Evolutionary conservation across 2,329 filamentous ascomycete genomes (phyloP), one percentile per base, ranked within the genome.

Genomic region (Arthroderma sp.): DNA sequence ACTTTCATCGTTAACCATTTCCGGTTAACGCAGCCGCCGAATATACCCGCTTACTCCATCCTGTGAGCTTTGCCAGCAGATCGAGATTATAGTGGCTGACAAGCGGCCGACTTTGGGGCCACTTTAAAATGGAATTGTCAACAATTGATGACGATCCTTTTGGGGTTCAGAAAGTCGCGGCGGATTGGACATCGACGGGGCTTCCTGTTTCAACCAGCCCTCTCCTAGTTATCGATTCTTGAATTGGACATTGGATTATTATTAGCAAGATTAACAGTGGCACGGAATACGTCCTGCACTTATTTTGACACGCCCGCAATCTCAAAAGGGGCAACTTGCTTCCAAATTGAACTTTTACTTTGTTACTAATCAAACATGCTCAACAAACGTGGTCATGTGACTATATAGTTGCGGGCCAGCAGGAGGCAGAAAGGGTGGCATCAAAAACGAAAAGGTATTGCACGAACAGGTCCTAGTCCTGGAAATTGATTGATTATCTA

Each of bases 1-100:
- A 3, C 9, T n/a, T 38, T n/a, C 35, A 38, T 38, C 35, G 9
- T 11, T 38, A n/a, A 13, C 35, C 35, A 2, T n/a, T 4, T 38
- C 35, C 11, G 9, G 35, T 13, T 49, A 49, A 49, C 13, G 21
- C 23, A 49, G 43, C 21, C 43, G 43, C 43, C 43, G 43, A 49
- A 49, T 49, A 49, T 49, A 49, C 43, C 43, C 43, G 43, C 43
- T n/a, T 11, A 15, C 43, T 49, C 43, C 43, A 31, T 49, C 43
- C 4, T 38, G 21, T n/a, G 43, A 25, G n/a, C 43, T 28, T 13
- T 47, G n/a, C n/a, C 21, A 17, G n/a, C 23, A 13, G 3, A 31
- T 25, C 25, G 25, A 49, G 21, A 25, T n/a, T 28, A 17, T 15
- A 5, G 21, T n/a, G 21, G 43, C 25, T 49, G 35, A 13, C 35